These are phyloP conservation scores for Coemansia sp. DNA, from an alignment of 192 early-diverging fungal genomes.

Conservation along the genomic window DNA sequence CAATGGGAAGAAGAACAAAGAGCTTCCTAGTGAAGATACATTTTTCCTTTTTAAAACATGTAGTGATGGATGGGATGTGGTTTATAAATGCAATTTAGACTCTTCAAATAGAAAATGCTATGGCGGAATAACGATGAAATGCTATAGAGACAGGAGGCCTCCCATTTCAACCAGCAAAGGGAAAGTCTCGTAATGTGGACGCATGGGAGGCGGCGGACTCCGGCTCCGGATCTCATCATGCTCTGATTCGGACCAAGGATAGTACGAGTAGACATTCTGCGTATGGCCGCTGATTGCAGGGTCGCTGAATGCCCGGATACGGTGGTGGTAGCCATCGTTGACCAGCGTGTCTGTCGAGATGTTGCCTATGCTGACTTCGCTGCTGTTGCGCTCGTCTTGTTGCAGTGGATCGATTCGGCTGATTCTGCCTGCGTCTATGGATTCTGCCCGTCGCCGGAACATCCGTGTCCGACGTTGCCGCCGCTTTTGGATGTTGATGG, in stretches of 20 bases:
- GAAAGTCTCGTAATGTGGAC: constrained; percentile 49
- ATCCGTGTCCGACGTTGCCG: constrained; percentile 21
- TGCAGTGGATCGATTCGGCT: not conserved
- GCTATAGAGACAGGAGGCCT: constrained; percentile 38
- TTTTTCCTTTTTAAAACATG: too few relatives aligned
- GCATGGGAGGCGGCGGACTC: constrained; percentile 42
- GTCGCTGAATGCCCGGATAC: constrained; percentile 33
- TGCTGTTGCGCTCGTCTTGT: not conserved
- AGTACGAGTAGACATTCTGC: constrained; percentile 46
- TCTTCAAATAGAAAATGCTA: too few relatives aligned
- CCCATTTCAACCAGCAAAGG: constrained; percentile 54
- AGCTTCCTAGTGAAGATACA: too few relatives aligned
- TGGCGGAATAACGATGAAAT: not conserved
- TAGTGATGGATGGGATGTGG: too few relatives aligned
- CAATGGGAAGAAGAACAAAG: too few relatives aligned
- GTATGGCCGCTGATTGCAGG: constrained; percentile 23
- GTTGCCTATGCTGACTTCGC: not conserved
- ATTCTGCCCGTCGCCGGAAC: constrained; percentile 25
- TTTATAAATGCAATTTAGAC: too few relatives aligned
- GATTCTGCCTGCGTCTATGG: constrained; percentile 15
- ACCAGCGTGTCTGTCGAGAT: constrained; percentile 45
- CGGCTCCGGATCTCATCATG: constrained; percentile 44
- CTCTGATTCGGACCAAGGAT: constrained; percentile 50
- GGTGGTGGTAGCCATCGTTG: constrained; percentile 22
- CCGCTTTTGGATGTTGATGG: not conserved